Conservation (phyloP, 2,329 filamentous ascomycete genomes). For the Aurifilum marmelostoma region DNA sequence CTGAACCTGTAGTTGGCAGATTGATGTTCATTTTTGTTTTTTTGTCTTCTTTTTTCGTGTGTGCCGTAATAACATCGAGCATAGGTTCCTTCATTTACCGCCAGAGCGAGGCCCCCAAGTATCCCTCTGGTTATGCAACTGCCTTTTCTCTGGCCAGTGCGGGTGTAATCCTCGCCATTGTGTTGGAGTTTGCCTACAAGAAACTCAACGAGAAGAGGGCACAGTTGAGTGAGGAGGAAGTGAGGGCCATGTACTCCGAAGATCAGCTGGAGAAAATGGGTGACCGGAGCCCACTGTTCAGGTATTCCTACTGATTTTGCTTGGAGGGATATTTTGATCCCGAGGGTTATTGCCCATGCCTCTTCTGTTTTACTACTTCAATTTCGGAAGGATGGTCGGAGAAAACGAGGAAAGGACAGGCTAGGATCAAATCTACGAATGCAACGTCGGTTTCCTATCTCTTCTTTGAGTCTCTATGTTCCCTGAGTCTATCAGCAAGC, state of each 20-base stretch:
- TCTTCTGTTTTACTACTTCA: too few relatives aligned
- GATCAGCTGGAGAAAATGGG: conserved; percentile 45
- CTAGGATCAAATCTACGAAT: too few relatives aligned
- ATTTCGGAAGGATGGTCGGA: too few relatives aligned
- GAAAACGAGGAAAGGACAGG: too few relatives aligned
- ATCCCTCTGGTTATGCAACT: conserved; percentile 41
- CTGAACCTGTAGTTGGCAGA: too few relatives aligned
- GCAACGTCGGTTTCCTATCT: too few relatives aligned
- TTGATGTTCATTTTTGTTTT: too few relatives aligned
- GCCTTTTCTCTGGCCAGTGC: conserved; percentile 38
- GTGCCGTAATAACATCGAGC: neutral
- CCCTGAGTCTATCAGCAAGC: neutral
- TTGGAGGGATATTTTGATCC: too few relatives aligned
- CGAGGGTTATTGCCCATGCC: too few relatives aligned
- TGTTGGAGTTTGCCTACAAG: conserved; percentile 39
- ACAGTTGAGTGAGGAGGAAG: conserved; percentile 33
- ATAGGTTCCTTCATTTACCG: conserved; percentile 12
- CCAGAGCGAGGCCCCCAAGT: conserved; percentile 37
- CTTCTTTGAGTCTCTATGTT: too few relatives aligned
- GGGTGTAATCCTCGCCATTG: conserved; percentile 35
- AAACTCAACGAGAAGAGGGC: conserved; percentile 35
- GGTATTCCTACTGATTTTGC: conserved; percentile 35
- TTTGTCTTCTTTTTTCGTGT: too few relatives aligned
- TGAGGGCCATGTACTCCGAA: conserved; percentile 41
- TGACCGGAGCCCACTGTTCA: conserved; percentile 46